Base-by-base conservation (phyloP, 2,329 filamentous ascomycete species). In the Ceratocystis diversiconidia region DNA sequence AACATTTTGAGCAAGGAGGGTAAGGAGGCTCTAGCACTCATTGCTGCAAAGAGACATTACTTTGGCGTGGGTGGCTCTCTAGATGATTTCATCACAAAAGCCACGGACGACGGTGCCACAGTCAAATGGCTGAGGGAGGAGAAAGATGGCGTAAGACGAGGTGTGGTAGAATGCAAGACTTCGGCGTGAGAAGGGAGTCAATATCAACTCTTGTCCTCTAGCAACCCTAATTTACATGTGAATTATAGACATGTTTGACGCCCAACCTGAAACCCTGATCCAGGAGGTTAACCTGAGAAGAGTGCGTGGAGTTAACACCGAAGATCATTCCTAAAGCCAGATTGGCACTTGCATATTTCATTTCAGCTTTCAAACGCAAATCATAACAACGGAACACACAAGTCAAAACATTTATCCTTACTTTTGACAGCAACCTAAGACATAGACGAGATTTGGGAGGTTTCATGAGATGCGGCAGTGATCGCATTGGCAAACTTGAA, bases 11-110 rank as follows among this genome's bases (percentile, higher is more conserved):
- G 78, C 22, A 74, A 75, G 62, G 63, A 64, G 3, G 28, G 52
- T 3, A 65, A 66, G 1, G 75, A 77, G 63, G 82, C 84, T 0
- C 81, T 81, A 61, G 85, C 86, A 1, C 76, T 90, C 22, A 80
- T 92, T 4, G 89, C 82, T 2, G 89, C 89, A 0, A 94, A 94
- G 76, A 82, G 84, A 69, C 79, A 92, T 10, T 94, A 94, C 74
- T 94, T 94, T 74, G 89, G 89, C 2, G 89, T 94, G 4, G 89
- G 89, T 0, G 89, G 89, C 0, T 91, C 88, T 22, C 80, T 94
- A 25, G 87, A 90, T 72, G 88, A 89, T 69, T 90, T 94, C 70
- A 76, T 85, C 61, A 74, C 78, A 62, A 77, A 75, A 68, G 80
- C 83, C 52, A 75, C 75, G 65, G 75, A 72, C 0, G 77, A 77